These are phyloP conservation scores for Sclerotinia nivalis DNA, from an alignment of 2,329 filamentous ascomycete species.

Conservation along the genomic window DNA sequence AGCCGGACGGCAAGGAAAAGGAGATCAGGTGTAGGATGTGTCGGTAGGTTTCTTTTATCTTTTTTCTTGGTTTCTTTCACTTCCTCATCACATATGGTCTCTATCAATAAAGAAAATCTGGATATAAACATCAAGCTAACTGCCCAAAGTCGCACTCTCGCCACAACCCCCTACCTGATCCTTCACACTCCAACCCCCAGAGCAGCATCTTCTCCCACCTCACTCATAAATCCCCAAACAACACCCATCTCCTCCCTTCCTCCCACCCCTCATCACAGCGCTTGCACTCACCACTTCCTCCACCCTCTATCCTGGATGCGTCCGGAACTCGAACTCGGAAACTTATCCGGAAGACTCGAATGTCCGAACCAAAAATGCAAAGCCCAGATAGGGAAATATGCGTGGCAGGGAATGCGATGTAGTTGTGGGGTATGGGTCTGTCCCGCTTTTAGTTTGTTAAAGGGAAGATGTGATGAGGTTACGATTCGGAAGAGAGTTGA, in stretches of 20 bases:
- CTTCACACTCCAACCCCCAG: slow-evolving; percentile 48
- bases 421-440: slow-evolving; percentile 89
- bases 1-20: slow-evolving; percentile 33
- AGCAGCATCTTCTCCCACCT: slow-evolving; percentile 34
- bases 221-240: slow-evolving; percentile 25
- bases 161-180: slow-evolving; percentile 61
- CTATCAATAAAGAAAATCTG: not conserved
- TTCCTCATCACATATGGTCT: not conserved
- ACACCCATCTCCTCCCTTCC: slow-evolving; percentile 36
- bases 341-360: slow-evolving; percentile 78
- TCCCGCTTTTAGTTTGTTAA: slow-evolving; percentile 84
- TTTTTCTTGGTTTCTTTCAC: not conserved
- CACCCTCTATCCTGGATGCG: slow-evolving; percentile 97
- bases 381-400: slow-evolving; percentile 85
- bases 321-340: slow-evolving; percentile 73
- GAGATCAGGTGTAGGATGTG: slow-evolving; percentile 91
- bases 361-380: slow-evolving; percentile 80
- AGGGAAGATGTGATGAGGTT: slow-evolving; percentile 75
- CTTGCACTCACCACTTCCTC: slow-evolving; percentile 85
- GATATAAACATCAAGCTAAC: not conserved
- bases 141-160: slow-evolving; percentile 51
- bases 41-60: slow-evolving; percentile 49
- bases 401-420: slow-evolving; percentile 94
- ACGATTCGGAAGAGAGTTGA: slow-evolving; percentile 27
- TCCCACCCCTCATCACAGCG: slow-evolving; percentile 34